Conservation (phyloP, 176 grass and related monocot genomes). For the Avena eriantha region DNA sequence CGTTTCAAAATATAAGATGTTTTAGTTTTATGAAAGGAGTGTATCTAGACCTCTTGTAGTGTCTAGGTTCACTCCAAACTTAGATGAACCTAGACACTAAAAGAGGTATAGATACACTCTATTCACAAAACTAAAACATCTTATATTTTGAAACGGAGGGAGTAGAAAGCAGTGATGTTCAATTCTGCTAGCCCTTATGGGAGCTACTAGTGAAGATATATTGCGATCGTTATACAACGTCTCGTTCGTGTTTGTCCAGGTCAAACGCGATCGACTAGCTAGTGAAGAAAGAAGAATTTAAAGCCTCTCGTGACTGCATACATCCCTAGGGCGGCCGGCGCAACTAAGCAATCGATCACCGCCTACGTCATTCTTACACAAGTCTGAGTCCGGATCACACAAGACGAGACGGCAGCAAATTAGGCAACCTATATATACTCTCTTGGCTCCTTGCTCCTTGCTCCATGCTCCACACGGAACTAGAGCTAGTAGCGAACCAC, state of each 20-base stretch:
- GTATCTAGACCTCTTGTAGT: too few species aligned
- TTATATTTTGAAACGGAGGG: too few species aligned
- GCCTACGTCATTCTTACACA: background rate
- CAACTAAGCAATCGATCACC: background rate
- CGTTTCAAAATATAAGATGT: too few species aligned
- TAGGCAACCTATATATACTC: slow-evolving; percentile 17
- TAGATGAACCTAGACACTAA: too few species aligned
- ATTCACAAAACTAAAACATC: too few species aligned
- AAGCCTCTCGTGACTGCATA: background rate
- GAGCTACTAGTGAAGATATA: too few species aligned
- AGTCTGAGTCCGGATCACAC: background rate
- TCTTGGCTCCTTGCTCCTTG: background rate
- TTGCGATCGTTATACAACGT: too few species aligned
- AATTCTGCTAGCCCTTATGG: too few species aligned
- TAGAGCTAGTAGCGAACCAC: background rate
- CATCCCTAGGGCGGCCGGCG: background rate
- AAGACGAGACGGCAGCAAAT: background rate
- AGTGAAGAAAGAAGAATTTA: background rate
- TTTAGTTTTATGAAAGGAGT: too few species aligned
- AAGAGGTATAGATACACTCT: too few species aligned
- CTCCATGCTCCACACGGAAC: background rate
- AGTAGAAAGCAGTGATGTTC: too few species aligned
- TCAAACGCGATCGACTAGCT: background rate
- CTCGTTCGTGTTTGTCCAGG: background rate
- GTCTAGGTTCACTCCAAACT: too few species aligned